Percentiles rank a stretch among this genome's conserved stretches.
Conservation (phyloP, 1,284 basidiomycete species). For the Apiotrichum montevideense region DNA sequence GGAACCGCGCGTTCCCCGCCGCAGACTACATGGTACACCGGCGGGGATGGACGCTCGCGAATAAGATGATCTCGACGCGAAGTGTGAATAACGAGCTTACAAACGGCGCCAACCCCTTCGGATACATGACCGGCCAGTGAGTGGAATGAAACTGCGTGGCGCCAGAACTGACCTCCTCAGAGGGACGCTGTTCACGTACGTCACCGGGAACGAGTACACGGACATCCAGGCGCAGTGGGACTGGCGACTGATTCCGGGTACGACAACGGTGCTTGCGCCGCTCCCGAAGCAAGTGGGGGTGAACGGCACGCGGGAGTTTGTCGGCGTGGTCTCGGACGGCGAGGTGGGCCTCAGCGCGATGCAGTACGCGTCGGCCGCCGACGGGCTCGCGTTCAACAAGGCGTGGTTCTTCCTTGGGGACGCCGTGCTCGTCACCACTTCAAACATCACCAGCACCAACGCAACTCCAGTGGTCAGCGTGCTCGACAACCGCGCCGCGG, state of each 20-base stretch:
- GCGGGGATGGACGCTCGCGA: conserved; percentile 57
- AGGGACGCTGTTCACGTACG: conserved; percentile 59
- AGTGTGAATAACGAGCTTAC: conserved; percentile 61
- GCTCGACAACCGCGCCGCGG: conserved; percentile 54
- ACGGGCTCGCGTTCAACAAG: conserved; percentile 59
- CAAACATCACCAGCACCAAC: conserved; percentile 49
- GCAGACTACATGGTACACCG: conserved; percentile 66
- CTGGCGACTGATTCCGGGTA: conserved; percentile 66
- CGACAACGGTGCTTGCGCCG: conserved; percentile 57
- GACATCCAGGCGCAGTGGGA: conserved; percentile 64
- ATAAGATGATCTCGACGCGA: conserved; percentile 61
- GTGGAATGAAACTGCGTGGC: background rate
- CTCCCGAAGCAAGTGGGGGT: conserved; percentile 48
- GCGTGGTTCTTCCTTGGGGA: conserved; percentile 62
- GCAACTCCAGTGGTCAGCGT: conserved; percentile 56
- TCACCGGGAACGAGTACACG: conserved; percentile 60
- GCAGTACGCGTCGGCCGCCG: conserved; percentile 52
- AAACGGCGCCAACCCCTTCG: conserved; percentile 56
- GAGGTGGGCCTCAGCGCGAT: conserved; percentile 55
- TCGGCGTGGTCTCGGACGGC: conserved; percentile 59
- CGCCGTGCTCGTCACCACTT: conserved; percentile 58
- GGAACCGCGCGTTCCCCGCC: conserved; percentile 61
- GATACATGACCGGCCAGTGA: conserved; percentile 60
- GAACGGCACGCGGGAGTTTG: conserved; percentile 54
- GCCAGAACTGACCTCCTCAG: background rate